Base-by-base conservation (phyloP, 2,329 filamentous ascomycete genomes). In the Phialophora chinensis region DNA sequence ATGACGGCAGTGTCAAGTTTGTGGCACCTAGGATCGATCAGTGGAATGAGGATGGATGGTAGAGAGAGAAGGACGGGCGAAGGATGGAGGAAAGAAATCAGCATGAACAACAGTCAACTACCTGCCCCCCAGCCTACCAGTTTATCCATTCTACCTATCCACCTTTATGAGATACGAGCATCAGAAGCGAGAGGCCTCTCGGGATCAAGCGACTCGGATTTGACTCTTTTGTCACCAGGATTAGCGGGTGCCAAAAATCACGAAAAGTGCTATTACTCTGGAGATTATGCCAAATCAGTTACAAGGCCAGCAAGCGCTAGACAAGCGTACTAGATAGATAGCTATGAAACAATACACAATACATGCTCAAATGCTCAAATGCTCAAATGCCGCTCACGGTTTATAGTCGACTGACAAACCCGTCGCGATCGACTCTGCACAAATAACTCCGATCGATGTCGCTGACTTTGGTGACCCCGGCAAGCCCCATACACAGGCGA, bases 351-450 rank as follows among this genome's bases (percentile, higher is more conserved):
- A 44, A 47, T 47, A 59, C 23, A 59, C 14, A 25, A 17, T 59
- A 20, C 38, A 12, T 6, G 20, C 38, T 44, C 35, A 44, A 59
- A 49, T 27, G 27, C 27, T 59, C n/a, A n/a, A n/a, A n/a, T n/a
- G n/a, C 27, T 29, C n/a, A 31, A 52, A 4, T 55, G 2, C 2
- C 14, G 62, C 42, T 27, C n/a, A 52, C 49, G 3, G 12, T 49
- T 67, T 65, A 77, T 66, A 77, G 62, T 35, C 70, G 60, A 61
- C 71, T 72, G 12, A 72, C 63, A 68, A 74, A 74, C 11, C 72
- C 69, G 70, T 76, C 75, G 61, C 69, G 66, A 66, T 75, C 74
- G n/a, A 79, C 72, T 72, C 78, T 78, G 33, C 78, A 78, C 27
- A 81, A 64, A 73, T 79, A 80, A 11, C 80, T 77, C 49, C 68